Evolutionary conservation across 2,329 filamentous ascomycete species (phyloP).

Genomic region (Pezizomycotina sp.): DNA sequence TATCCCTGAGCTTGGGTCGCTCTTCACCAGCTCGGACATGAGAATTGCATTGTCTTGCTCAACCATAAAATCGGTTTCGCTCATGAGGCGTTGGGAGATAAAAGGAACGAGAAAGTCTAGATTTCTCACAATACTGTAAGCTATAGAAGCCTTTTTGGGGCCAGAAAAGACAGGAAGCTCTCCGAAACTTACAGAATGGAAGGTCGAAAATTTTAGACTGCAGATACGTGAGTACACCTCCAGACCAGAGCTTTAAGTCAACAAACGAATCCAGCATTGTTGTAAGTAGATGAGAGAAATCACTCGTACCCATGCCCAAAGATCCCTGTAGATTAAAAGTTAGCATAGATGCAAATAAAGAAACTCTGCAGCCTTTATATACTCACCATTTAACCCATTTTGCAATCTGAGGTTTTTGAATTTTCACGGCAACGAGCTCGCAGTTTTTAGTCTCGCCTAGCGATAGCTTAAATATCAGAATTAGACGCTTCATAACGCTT

Average conservation of each 20-base stretch:
- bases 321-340: too few species aligned
- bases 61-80: conserved; percentile 88
- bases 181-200: too few species aligned
- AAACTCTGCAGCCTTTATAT: too few species aligned
- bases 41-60: conserved; percentile 76
- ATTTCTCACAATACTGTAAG: too few species aligned
- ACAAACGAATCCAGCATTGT: too few species aligned
- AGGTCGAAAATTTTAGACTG: conserved; percentile 49
- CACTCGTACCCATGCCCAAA: conserved; percentile 77
- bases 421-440: conserved; percentile 82
- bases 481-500: too few species aligned
- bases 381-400: conserved; percentile 82
- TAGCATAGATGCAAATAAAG: too few species aligned
- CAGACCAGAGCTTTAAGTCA: conserved; percentile 1
- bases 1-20: conserved; percentile 57
- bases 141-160: too few species aligned
- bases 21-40: conserved; percentile 61
- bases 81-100: conserved; percentile 73
- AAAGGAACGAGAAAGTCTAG: conserved; percentile 82
- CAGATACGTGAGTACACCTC: conserved; percentile 20
- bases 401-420: conserved; percentile 88
- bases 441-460: conserved; percentile 80
- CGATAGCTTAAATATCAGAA: too few species aligned
- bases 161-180: too few species aligned
- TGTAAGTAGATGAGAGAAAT: too few species aligned